A percentile compares a stretch with the other conserved stretches of the same genome.
phyloP scores from a whole-genome alignment of 345 rosid genomes.

The Acer negundo region DNA sequence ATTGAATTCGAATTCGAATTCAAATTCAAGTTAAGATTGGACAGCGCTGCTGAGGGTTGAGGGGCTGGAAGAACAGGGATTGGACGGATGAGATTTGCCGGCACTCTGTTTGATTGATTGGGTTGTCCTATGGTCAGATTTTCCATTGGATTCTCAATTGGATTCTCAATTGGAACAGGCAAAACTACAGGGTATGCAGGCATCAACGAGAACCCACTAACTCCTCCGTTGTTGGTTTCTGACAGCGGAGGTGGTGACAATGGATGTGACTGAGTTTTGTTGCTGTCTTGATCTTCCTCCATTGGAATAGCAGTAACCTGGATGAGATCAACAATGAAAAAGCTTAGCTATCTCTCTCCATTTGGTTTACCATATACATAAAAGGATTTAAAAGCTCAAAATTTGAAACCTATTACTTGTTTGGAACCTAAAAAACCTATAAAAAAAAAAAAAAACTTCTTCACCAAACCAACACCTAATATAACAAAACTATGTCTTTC shows the following conservation, averaged over 20 bases:
- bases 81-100: constrained; percentile 35
- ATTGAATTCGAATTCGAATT: constrained; percentile 21
- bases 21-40: constrained; percentile 43
- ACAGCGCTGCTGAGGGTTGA: constrained; percentile 26
- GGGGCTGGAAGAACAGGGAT: constrained; percentile 30
- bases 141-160: constrained; percentile 41
- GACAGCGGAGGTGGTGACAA: constrained; percentile 23
- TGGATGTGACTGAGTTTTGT: constrained; percentile 29
- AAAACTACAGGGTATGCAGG: constrained; percentile 39
- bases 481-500: neutral
- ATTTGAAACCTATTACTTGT: neutral
- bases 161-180: constrained; percentile 38
- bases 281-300: constrained; percentile 53
- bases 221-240: constrained; percentile 30
- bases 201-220: constrained; percentile 34
- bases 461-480: constrained; percentile 1
- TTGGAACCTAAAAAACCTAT: neutral
- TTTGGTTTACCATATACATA: too few species aligned
- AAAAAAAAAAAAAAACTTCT: neutral
- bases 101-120: constrained; percentile 21
- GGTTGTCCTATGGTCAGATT: constrained; percentile 26
- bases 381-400: neutral
- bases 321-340: neutral
- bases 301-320: constrained; percentile 61
- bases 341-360: neutral